Evolutionary conservation across 2,329 filamentous ascomycete genomes (phyloP), one percentile per base, ranked within the genome.

Genomic region (Colletotrichum sp.): DNA sequence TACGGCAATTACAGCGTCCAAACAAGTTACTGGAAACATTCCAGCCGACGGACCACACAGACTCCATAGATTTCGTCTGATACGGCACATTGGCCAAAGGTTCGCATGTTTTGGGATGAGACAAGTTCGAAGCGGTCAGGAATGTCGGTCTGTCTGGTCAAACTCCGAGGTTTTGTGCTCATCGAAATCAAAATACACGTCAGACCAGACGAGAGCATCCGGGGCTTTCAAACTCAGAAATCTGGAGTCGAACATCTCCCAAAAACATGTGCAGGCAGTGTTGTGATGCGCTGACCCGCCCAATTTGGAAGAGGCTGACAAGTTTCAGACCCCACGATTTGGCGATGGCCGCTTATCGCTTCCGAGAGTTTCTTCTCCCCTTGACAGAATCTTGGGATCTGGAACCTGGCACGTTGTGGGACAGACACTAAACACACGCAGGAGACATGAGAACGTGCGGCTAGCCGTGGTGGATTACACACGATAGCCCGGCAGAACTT

Each of bases 401-500:
- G 57, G 64, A 44, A 44, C 44, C 44, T 52, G 44, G 44, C n/a
- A 52, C 44, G n/a, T 52, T 52, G 44, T 52, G 44, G 44, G 44
- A 52, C 44, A 25, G 44, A 52, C n/a, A 22, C 44, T 52, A 52
- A 52, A 52, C n/a, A 52, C 44, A 52, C 34, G 22, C 39, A 72
- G 63, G 55, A 16, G 22, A 25, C 22, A 59, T 19, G 22, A 30
- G 55, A 44, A 68, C 27, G n/a, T 52, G 73, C 55, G 30, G 30
- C 36, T 63, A 29, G 49, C 27, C 55, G 34, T 19, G 57, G 70
- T 64, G 63, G 64, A 68, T 64, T 64, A 29, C 39, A 44, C 57
- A 64, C 59, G 59, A 63, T 36, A 34, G 13, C 59, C 44, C 29
- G 13, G 62, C 69, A 68, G 32, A 39, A 64, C 29, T 76, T 32